These are phyloP conservation scores for Acanthamoeba castellanii DNA, from an alignment of 208 protist genomes.

Conservation along the genomic window DNA sequence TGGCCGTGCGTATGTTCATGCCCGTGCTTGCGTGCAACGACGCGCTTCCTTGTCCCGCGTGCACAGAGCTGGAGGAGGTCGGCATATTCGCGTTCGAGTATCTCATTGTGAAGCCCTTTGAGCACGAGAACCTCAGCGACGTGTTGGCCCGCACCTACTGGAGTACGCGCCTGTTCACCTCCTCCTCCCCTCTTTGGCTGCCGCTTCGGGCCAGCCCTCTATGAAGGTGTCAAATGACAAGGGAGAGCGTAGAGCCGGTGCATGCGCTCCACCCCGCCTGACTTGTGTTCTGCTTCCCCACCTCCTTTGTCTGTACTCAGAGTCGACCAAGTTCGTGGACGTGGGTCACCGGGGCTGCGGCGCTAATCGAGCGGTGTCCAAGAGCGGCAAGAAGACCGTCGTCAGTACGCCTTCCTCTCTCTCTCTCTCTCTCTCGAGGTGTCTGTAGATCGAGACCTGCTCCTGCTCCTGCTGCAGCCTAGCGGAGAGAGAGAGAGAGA, in stretches of 20 bases:
- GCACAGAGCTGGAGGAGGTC: neutral
- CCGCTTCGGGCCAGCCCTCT: too few species aligned
- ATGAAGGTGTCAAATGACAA: too few species aligned
- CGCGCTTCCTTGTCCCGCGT: neutral
- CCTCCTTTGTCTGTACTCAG: neutral
- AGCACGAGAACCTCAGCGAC: neutral
- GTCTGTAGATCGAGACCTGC: too few species aligned
- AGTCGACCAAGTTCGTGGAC: slow-evolving; percentile 56
- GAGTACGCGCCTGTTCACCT: neutral
- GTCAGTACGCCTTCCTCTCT: neutral
- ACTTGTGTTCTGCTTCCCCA: neutral
- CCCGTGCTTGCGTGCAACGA: too few species aligned
- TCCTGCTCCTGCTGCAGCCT: too few species aligned
- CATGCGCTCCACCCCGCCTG: too few species aligned
- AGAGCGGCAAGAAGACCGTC: slow-evolving; percentile 38
- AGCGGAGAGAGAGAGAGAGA: too few species aligned
- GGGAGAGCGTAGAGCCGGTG: too few species aligned
- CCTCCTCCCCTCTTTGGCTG: neutral
- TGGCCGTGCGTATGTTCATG: too few species aligned
- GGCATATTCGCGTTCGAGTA: slow-evolving; percentile 63
- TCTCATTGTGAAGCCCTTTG: slow-evolving; percentile 54
- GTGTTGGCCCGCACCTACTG: slow-evolving; percentile 43
- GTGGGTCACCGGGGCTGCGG: slow-evolving; percentile 65
- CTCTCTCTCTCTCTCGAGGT: too few species aligned
- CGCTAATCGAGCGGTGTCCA: slow-evolving; percentile 26